These are phyloP conservation scores for Myxozyma lipomycoides DNA, from an alignment of 805 yeast genomes.

Conservation along the genomic window DNA sequence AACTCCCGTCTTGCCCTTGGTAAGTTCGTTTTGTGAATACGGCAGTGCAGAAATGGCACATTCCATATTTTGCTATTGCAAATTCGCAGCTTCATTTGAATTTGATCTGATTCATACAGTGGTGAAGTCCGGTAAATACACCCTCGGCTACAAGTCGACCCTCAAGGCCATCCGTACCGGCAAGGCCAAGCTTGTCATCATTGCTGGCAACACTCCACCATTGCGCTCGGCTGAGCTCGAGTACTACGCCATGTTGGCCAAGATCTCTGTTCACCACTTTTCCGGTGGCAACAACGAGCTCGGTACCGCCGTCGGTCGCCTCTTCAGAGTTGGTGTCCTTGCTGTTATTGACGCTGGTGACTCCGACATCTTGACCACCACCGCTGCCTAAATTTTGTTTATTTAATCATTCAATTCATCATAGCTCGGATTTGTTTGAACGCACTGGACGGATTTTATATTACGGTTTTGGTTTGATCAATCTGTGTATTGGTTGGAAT, in stretches of 20 bases:
- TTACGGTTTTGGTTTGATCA: not conserved
- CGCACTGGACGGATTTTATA: too few relatives aligned
- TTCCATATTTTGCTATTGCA: too few relatives aligned
- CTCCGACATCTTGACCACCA: constrained; percentile 80
- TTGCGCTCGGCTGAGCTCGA: constrained; percentile 99
- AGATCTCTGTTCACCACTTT: constrained; percentile 96
- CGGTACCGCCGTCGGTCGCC: constrained; percentile 96
- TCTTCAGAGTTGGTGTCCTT: constrained; percentile 98
- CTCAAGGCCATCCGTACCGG: constrained; percentile 98
- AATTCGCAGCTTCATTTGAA: too few relatives aligned
- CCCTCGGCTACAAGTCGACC: constrained; percentile 99
- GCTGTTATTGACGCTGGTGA: constrained; percentile 98
- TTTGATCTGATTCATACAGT: constrained; percentile 41
- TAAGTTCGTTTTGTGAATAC: not conserved
- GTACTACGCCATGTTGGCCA: constrained; percentile 99
- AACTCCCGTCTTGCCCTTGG: constrained; percentile 93
- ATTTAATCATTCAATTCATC: too few relatives aligned
- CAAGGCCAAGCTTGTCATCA: constrained; percentile 95
- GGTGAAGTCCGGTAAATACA: constrained; percentile 98
- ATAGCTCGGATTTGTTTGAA: not conserved
- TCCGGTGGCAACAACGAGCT: constrained; percentile 31
- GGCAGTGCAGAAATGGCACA: not conserved
- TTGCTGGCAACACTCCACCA: constrained; percentile 99
- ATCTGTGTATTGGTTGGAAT: not conserved
- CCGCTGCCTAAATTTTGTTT: constrained; percentile 27